Evolutionary conservation across 768 basidiomycete species (phyloP).

Genomic region (Tylopilus intermedius): DNA sequence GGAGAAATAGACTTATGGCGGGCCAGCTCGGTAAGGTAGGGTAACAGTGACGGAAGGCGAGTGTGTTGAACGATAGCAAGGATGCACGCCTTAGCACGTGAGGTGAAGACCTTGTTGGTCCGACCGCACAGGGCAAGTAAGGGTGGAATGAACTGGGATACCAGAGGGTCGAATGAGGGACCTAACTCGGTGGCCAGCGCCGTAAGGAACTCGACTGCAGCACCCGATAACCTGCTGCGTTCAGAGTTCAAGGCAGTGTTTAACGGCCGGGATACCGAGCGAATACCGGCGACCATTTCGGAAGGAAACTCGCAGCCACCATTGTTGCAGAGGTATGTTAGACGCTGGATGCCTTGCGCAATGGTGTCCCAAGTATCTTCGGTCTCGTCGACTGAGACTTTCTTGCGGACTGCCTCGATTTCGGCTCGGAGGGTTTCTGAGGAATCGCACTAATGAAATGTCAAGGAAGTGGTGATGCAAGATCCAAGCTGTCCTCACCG

Average conservation of each 20-base stretch:
- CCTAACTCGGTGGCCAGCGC: slow-evolving; percentile 53
- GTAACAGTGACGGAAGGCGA: slow-evolving; percentile 59
- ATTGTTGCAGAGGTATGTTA: slow-evolving; percentile 47
- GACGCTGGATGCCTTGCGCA: slow-evolving; percentile 39
- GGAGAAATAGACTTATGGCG: slow-evolving; percentile 67
- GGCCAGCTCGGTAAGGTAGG: slow-evolving; percentile 50
- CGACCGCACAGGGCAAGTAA: slow-evolving; percentile 64
- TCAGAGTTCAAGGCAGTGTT: slow-evolving; percentile 65
- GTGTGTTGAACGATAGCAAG: slow-evolving; percentile 59
- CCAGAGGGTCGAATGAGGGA: slow-evolving; percentile 58
- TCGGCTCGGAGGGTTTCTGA: slow-evolving; percentile 32
- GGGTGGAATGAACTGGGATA: slow-evolving; percentile 63
- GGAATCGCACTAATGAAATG: slow-evolving; percentile 29
- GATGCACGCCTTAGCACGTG: slow-evolving; percentile 59
- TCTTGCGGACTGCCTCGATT: slow-evolving; percentile 40
- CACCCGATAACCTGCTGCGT: slow-evolving; percentile 63
- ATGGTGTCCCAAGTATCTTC: slow-evolving; percentile 81
- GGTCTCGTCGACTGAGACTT: slow-evolving; percentile 51
- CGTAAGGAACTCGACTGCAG: slow-evolving; percentile 59
- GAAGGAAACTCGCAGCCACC: slow-evolving; percentile 48
- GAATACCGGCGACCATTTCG: slow-evolving; percentile 49
- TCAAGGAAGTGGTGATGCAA: neutral
- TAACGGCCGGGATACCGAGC: slow-evolving; percentile 49
- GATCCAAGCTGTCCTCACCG: slow-evolving; percentile 3
- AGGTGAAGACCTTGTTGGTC: slow-evolving; percentile 73